Evolutionary conservation across 305 asterid genomes (phyloP), one percentile per base, ranked within the genome.

Genomic region (Solanum chacoense): DNA sequence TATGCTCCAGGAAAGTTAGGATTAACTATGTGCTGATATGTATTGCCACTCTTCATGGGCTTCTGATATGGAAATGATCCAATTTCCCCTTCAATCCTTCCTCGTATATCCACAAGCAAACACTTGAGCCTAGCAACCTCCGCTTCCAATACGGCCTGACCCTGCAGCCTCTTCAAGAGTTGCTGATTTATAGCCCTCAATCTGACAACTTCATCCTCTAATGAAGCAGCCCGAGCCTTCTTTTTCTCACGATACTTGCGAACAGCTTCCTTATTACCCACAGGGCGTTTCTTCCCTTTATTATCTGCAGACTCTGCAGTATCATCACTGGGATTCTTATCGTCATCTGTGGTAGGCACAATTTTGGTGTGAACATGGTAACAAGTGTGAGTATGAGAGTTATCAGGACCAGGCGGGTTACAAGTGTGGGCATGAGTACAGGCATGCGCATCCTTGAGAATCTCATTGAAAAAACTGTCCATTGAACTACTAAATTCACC

Each of bases 401-500:
- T 93, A 91, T 97, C 98, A 0, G 97, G 99, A 84, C 98, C 98
- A 4, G 98, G 94, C 0, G 97, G 98, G 91, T 94, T 95, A 91
- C 99, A 97, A 69, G 99, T 97, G 79, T 97, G 99, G 45, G 98
- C 94, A 89, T 97, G 99, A 50, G 99, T 93, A 91, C 99, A 97
- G 42, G 98, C 98, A 89, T 94, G 99, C 0, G 96, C 91, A 87
- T 94, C 95, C 86, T 89, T 91, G 88, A 96, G 93, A 88, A 92
- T 91, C 91, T 96, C 98, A 63, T 95, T 96, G 45, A 90, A 79
- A 89, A 96, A 93, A 93, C 94, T 94, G 37, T 93, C 91, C 90
- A 92, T 93, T 1, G 98, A 96, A 89, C 95, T 92, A 89, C 95
- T 95, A 63, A 93, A 91, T 84, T 96, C 96, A 50, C 94, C 90